phyloP scores from a whole-genome alignment of 495 filamentous ascomycete genomes.

The Annulohypoxylon nitens region DNA sequence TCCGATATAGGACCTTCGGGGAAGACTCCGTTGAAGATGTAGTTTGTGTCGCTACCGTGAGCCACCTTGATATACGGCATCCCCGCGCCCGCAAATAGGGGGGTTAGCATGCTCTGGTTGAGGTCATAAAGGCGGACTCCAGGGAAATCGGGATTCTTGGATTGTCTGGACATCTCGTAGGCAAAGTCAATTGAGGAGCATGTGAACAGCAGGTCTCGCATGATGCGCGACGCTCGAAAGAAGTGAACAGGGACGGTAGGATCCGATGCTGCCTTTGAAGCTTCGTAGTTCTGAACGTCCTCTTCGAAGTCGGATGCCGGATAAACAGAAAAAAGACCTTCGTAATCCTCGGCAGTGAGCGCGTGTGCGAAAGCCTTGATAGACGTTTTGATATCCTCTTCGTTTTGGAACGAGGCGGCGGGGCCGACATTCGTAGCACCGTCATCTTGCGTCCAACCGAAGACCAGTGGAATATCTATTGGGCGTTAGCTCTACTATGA shows the following conservation, averaged over 20 bases:
- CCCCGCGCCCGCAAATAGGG: not conserved
- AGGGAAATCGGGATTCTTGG: not conserved
- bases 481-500: not conserved
- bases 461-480: not conserved
- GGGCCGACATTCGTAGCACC: constrained; percentile 6
- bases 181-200: constrained; percentile 13
- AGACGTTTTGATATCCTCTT: constrained; percentile 5
- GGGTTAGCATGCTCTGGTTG: constrained; percentile 7
- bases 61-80: not conserved
- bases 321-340: not conserved
- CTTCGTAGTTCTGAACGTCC: not conserved
- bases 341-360: not conserved
- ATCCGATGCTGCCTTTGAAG: not conserved
- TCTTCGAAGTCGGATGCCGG: not conserved
- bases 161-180: constrained; percentile 4
- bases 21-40: constrained; percentile 12
- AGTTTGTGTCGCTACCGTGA: constrained; percentile 10
- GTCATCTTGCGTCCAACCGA: constrained; percentile 12
- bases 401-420: not conserved
- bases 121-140: constrained; percentile 6
- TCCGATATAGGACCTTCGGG: not conserved
- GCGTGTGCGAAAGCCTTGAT: constrained; percentile 7
- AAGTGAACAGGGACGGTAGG: not conserved
- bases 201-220: constrained; percentile 8
- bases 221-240: not conserved